Conservation (phyloP, 345 rosid genomes). For the Microcos paniculata region DNA sequence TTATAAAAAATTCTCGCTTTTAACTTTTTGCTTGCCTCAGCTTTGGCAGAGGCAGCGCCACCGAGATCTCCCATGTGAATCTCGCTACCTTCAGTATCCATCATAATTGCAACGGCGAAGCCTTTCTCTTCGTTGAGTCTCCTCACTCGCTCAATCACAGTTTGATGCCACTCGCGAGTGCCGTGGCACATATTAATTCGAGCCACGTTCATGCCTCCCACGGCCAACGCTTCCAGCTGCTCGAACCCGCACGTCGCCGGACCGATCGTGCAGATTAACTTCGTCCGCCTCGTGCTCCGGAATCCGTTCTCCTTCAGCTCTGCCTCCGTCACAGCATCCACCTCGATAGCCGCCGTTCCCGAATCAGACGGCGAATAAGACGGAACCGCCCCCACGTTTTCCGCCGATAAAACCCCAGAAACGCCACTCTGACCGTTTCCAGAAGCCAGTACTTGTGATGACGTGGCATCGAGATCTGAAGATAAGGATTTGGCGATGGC, state of each 20-base stretch:
- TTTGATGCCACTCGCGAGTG: conserved; percentile 85
- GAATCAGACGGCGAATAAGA: neutral
- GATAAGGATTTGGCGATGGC: conserved; percentile 34
- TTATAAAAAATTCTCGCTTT: too few species aligned
- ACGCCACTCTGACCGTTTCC: conserved; percentile 48
- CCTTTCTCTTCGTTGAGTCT: conserved; percentile 95
- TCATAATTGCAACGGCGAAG: conserved; percentile 94
- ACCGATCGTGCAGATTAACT: conserved; percentile 94
- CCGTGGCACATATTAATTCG: conserved; percentile 98
- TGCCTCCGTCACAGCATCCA: conserved; percentile 86
- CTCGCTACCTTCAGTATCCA: conserved; percentile 99
- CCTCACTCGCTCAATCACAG: conserved; percentile 76
- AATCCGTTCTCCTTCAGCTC: conserved; percentile 99
- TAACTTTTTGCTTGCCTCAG: conserved; percentile 55
- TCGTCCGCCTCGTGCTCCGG: conserved; percentile 95
- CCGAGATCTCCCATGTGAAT: conserved; percentile 99
- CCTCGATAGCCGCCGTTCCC: conserved; percentile 52
- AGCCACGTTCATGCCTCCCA: conserved; percentile 98
- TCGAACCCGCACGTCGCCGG: conserved; percentile 87
- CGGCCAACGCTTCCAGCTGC: conserved; percentile 86
- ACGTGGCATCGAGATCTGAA: conserved; percentile 45
- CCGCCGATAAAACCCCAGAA: neutral
- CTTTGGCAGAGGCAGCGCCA: conserved; percentile 78
- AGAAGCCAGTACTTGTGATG: conserved; percentile 48
- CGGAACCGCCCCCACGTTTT: neutral